Evolutionary conservation across 768 basidiomycete species (phyloP).

Genomic region (Rubroboletus pulcherrimus): DNA sequence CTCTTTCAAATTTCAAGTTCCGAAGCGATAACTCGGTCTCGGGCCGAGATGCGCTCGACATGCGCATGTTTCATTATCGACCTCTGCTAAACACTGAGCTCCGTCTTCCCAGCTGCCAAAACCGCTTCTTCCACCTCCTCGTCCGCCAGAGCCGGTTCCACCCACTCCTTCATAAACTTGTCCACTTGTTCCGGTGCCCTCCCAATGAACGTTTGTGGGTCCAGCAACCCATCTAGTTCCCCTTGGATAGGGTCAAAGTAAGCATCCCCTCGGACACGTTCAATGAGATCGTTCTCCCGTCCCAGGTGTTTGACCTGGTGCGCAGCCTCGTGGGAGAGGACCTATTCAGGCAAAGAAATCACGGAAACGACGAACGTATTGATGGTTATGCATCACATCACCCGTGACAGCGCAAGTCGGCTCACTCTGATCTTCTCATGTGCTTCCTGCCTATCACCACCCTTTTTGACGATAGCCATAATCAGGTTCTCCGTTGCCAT

Average conservation of each 20-base stretch:
- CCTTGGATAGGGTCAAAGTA: slow-evolving; percentile 88
- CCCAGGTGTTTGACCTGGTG: slow-evolving; percentile 94
- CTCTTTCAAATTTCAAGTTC: slow-evolving; percentile 19
- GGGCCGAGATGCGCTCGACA: slow-evolving; percentile 10
- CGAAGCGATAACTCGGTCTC: slow-evolving; percentile 9
- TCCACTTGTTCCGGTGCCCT: slow-evolving; percentile 95
- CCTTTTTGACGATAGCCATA: slow-evolving; percentile 95
- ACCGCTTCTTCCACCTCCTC: slow-evolving; percentile 54
- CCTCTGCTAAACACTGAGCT: slow-evolving; percentile 35
- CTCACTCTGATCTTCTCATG: slow-evolving; percentile 90
- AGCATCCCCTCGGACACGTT: slow-evolving; percentile 70
- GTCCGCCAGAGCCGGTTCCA: slow-evolving; percentile 72
- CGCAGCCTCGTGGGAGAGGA: slow-evolving; percentile 92
- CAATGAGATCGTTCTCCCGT: slow-evolving; percentile 92
- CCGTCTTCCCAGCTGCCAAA: slow-evolving; percentile 51
- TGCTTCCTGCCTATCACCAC: slow-evolving; percentile 93
- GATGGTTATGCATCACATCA: slow-evolving; percentile 15
- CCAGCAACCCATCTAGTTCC: slow-evolving; percentile 73
- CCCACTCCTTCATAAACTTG: slow-evolving; percentile 82
- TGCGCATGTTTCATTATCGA: neutral
- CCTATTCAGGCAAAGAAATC: slow-evolving; percentile 38
- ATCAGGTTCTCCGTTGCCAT: slow-evolving; percentile 99
- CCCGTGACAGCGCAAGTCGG: slow-evolving; percentile 11
- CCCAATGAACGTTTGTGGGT: slow-evolving; percentile 88
- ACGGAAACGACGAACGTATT: slow-evolving; percentile 6